Evolutionary conservation across 2,329 filamentous ascomycete species (phyloP).

Genomic region (Biscogniauxia marginata): DNA sequence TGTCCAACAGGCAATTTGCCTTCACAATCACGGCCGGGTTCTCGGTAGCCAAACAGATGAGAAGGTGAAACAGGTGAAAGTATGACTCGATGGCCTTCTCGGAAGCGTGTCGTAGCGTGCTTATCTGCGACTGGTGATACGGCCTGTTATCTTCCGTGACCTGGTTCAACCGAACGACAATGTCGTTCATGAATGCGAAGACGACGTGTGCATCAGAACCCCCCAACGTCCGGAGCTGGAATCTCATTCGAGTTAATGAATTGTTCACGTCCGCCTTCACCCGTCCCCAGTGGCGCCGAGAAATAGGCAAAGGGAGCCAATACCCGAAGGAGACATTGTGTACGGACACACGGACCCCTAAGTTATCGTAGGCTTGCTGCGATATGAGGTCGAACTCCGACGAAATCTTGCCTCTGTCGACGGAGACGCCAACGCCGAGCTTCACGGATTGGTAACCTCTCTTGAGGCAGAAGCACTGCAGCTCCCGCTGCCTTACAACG

Average conservation of each 20-base stretch:
- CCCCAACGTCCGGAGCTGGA: constrained; percentile 20
- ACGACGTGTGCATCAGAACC: constrained; percentile 35
- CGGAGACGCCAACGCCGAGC: constrained; percentile 43
- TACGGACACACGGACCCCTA: constrained; percentile 39
- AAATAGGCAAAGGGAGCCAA: constrained; percentile 49
- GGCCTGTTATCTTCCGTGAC: constrained; percentile 32
- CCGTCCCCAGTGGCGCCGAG: constrained; percentile 42
- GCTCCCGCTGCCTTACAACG: constrained; percentile 41
- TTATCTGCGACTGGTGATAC: constrained; percentile 31
- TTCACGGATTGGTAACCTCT: constrained; percentile 36
- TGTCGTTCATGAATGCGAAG: constrained; percentile 49
- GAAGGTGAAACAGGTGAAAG: constrained; percentile 51
- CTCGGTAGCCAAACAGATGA: constrained; percentile 46
- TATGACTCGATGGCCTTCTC: constrained; percentile 54
- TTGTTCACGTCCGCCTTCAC: constrained; percentile 30
- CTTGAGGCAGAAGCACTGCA: constrained; percentile 48
- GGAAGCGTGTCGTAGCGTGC: constrained; percentile 45
- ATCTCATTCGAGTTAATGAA: constrained; percentile 29
- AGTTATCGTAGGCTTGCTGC: constrained; percentile 36
- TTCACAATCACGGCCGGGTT: constrained; percentile 33
- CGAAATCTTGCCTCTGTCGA: constrained; percentile 31
- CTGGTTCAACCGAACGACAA: constrained; percentile 48
- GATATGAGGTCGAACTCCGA: constrained; percentile 52
- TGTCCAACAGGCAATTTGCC: constrained; percentile 40
- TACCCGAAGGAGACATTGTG: constrained; percentile 40